A percentile compares a stretch with the other conserved stretches of the same genome.
These are phyloP conservation scores for Isatis tinctoria DNA, from an alignment of 345 rosid genomes.

Conservation along the genomic window DNA sequence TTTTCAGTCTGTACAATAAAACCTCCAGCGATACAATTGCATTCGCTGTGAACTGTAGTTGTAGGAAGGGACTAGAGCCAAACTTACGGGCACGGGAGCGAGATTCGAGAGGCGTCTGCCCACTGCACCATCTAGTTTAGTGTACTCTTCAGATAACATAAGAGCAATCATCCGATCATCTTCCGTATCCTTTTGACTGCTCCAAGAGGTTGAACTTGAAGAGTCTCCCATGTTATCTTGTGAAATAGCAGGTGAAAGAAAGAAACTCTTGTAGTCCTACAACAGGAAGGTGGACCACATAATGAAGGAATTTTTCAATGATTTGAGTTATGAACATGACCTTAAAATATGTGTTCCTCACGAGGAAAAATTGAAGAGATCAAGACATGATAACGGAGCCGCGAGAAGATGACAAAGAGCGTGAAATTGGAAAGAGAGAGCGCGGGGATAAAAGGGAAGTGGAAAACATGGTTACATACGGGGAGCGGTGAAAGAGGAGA, in stretches of 20 bases:
- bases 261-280: constrained; percentile 6
- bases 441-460: neutral
- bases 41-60: neutral
- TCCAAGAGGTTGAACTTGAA: constrained; percentile 78
- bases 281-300: neutral
- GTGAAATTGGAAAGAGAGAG: neutral
- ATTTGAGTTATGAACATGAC: neutral
- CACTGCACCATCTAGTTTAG: constrained; percentile 68
- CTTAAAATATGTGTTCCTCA: neutral
- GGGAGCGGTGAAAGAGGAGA: neutral
- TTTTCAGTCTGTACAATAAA: neutral
- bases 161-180: constrained; percentile 90
- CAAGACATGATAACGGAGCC: neutral
- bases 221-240: constrained; percentile 47
- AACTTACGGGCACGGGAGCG: constrained; percentile 69
- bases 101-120: constrained; percentile 73
- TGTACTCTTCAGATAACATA: constrained; percentile 74
- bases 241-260: constrained; percentile 11
- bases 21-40: neutral
- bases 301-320: neutral
- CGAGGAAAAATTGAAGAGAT: neutral
- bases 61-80: neutral
- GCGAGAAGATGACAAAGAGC: neutral
- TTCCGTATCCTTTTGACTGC: constrained; percentile 67
- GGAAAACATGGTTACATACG: neutral